A percentile compares a stretch with the other conserved stretches of the same genome.
Conservation (phyloP, 1,139 yeast genomes). For the Yamadazyma pseudoaaseri region DNA sequence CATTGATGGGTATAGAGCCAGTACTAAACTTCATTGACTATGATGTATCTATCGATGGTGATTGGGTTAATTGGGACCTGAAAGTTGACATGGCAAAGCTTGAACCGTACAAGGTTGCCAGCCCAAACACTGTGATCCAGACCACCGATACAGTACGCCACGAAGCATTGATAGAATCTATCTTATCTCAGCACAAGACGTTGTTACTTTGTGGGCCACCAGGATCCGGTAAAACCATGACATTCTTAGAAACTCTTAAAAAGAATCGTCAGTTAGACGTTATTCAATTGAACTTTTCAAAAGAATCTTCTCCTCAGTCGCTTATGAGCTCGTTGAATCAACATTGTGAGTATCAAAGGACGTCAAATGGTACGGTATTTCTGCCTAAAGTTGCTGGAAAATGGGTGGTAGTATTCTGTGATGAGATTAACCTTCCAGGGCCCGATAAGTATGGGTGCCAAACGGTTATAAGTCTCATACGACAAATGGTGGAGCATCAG, state of each 20-base stretch:
- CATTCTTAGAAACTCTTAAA: conserved; percentile 67
- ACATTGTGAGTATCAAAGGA: conserved; percentile 60
- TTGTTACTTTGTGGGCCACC: conserved; percentile 92
- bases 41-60: conserved; percentile 42
- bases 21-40: conserved; percentile 33
- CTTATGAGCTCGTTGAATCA: conserved; percentile 70
- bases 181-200: conserved; percentile 59
- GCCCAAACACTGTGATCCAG: conserved; percentile 69
- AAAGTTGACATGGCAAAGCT: conserved; percentile 49
- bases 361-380: conserved; percentile 51
- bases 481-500: conserved; percentile 69
- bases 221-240: conserved; percentile 97
- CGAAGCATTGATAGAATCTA: conserved; percentile 56
- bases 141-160: conserved; percentile 77
- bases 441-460: conserved; percentile 78
- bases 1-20: conserved; percentile 1
- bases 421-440: conserved; percentile 84
- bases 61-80: conserved; percentile 48
- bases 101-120: conserved; percentile 62
- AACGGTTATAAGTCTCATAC: conserved; percentile 65
- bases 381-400: conserved; percentile 64
- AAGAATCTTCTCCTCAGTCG: conserved; percentile 68
- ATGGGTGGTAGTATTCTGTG: conserved; percentile 86
- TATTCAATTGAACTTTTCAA: conserved; percentile 77
- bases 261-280: conserved; percentile 58